Evolutionary conservation across 345 rosid species (phyloP).

Genomic region (Eucalyptus brandiana): DNA sequence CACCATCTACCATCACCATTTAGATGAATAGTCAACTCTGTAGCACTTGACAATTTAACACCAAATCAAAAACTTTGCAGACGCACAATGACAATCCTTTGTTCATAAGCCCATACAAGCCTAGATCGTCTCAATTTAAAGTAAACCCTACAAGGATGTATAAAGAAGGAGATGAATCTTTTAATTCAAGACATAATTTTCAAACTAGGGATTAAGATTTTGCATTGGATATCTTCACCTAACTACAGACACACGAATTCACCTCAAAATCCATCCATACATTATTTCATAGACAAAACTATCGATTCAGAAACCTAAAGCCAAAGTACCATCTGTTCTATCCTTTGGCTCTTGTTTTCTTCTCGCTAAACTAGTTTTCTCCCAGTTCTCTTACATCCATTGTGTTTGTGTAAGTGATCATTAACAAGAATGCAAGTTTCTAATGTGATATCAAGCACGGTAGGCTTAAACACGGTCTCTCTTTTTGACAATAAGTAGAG

Average conservation of each 20-base stretch:
- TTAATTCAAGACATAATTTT: not conserved
- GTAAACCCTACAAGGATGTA: not conserved
- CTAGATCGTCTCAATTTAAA: not conserved
- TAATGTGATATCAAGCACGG: not conserved
- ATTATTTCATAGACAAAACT: not conserved
- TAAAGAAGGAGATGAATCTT: not conserved
- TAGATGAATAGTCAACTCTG: fast-evolving
- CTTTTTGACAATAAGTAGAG: not conserved
- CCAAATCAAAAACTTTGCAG: not conserved
- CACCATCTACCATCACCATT: not conserved
- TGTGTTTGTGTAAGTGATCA: not conserved
- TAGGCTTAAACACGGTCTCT: not conserved
- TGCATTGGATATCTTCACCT: not conserved
- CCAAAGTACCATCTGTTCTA: not conserved
- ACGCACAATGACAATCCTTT: fast-evolving
- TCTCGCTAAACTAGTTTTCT: not conserved
- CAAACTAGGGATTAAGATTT: not conserved
- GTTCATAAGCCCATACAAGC: not conserved
- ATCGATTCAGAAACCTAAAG: not conserved
- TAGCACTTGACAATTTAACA: not conserved
- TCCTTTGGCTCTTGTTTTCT: not conserved
- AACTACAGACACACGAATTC: not conserved
- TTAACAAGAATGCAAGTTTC: not conserved
- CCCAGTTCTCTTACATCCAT: not conserved
- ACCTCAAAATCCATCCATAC: not conserved